Conservation (phyloP, 306 rosid species). For the Lotus japonicus region DNA sequence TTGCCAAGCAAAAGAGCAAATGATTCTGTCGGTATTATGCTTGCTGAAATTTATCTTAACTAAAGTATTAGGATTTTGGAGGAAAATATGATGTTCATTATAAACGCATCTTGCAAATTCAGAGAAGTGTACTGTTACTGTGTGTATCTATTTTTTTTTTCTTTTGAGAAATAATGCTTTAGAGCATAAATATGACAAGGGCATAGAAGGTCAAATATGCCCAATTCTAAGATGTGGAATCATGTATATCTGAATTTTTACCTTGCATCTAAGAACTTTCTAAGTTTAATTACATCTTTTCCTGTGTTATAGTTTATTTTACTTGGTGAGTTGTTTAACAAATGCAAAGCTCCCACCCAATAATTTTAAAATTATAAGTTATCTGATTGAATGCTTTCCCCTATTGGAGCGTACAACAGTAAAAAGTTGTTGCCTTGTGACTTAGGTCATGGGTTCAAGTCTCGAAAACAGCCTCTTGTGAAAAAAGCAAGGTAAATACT, state of each 20-base stretch:
- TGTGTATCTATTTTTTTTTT: background rate
- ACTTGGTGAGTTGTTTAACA: background rate
- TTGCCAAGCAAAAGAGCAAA: background rate
- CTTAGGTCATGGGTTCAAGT: no score
- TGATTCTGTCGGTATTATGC: background rate
- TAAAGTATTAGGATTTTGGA: background rate
- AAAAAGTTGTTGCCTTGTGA: no score
- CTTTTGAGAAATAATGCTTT: background rate
- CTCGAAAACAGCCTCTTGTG: no score
- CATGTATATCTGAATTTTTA: background rate
- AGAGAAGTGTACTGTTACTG: background rate
- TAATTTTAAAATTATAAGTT: background rate
- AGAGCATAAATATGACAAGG: background rate
- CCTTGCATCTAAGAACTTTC: background rate
- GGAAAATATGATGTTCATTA: background rate
- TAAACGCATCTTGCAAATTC: slow-evolving; percentile 12
- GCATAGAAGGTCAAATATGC: no score
- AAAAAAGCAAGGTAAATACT: no score
- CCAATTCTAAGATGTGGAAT: background rate
- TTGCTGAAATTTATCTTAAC: background rate
- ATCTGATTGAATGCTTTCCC: slow-evolving; percentile 8
- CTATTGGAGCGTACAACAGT: no score
- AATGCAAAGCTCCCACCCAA: background rate
- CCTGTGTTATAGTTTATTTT: background rate
- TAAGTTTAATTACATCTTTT: background rate